A percentile compares a stretch with the other conserved stretches of the same genome.
phyloP scores from a whole-genome alignment of 1,139 yeast species.

The Geotrichum siamense region DNA sequence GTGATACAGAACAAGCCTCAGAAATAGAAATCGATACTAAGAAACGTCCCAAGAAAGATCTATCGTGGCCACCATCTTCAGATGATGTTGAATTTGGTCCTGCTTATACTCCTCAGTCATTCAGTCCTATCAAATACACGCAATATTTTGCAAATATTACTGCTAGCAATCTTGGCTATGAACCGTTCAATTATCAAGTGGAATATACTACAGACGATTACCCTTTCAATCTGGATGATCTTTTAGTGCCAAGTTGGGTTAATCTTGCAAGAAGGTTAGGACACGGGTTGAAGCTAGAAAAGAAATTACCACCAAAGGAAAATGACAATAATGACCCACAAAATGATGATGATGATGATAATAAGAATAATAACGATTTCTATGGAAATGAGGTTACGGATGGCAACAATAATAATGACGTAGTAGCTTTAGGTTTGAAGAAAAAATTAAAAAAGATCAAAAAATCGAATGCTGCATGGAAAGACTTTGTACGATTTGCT shows the following conservation, averaged over 20 bases:
- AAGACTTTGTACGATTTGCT: slow-evolving; percentile 42
- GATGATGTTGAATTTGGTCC: slow-evolving; percentile 54
- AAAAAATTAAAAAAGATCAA: slow-evolving; percentile 11
- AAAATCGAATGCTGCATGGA: slow-evolving; percentile 29
- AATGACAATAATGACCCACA: slow-evolving; percentile 13
- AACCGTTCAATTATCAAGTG: slow-evolving; percentile 49
- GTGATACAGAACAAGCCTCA: slow-evolving; percentile 23
- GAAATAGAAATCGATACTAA: slow-evolving; percentile 25
- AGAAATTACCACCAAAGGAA: slow-evolving; percentile 18
- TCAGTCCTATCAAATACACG: slow-evolving; percentile 63
- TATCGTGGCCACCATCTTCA: slow-evolving; percentile 60
- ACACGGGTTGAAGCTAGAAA: slow-evolving; percentile 19
- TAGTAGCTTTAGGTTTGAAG: slow-evolving; percentile 18
- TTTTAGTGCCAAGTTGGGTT: slow-evolving; percentile 43
- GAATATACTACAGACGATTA: slow-evolving; percentile 65
- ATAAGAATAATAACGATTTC: slow-evolving; percentile 17
- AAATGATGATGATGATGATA: slow-evolving; percentile 9
- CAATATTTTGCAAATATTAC: slow-evolving; percentile 66
- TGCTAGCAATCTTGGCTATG: slow-evolving; percentile 42
- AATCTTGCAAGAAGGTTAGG: slow-evolving; percentile 50
- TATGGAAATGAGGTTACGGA: not conserved
- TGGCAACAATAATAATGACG: not conserved
- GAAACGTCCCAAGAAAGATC: slow-evolving; percentile 40
- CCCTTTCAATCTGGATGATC: slow-evolving; percentile 33
- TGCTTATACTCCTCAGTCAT: slow-evolving; percentile 61